A percentile compares a stretch with the other conserved stretches of the same genome.
These are phyloP conservation scores for Vitis hybrid DNA, from an alignment of 177 flowering plant species.

Conservation along the genomic window DNA sequence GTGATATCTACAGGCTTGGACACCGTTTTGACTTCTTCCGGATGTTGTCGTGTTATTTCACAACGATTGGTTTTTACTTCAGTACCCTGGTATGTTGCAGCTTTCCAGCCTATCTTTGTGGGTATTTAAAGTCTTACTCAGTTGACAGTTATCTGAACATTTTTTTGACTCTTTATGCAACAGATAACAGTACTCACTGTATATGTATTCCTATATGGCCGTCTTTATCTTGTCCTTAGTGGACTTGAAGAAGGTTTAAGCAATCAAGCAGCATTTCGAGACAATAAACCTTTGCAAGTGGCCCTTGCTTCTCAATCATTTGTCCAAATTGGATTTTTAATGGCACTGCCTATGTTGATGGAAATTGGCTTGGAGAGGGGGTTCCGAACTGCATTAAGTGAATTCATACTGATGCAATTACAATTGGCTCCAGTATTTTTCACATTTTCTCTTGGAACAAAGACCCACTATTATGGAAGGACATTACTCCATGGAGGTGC, in stretches of 20 bases:
- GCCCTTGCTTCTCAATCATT: constrained; percentile 98
- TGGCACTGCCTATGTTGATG: constrained; percentile 99
- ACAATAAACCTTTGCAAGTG: constrained; percentile 84
- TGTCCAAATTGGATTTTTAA: constrained; percentile 89
- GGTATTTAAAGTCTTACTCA: neutral
- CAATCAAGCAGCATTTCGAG: constrained; percentile 53
- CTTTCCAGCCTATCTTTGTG: neutral
- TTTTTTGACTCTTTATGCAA: constrained; percentile 7
- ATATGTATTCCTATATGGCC: constrained; percentile 91
- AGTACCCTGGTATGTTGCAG: constrained; percentile 68
- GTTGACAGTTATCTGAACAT: neutral
- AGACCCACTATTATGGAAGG: constrained; percentile 94
- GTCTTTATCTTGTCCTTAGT: constrained; percentile 94
- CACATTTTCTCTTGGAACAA: constrained; percentile 96
- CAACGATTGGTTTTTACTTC: constrained; percentile 89
- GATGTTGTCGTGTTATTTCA: constrained; percentile 94
- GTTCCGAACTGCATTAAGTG: constrained; percentile 88
- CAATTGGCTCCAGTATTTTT: constrained; percentile 96
- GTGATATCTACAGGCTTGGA: constrained; percentile 93
- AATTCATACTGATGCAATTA: constrained; percentile 89
- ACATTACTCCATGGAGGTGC: constrained; percentile 98
- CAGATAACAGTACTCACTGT: constrained; percentile 95
- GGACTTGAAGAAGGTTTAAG: constrained; percentile 79
- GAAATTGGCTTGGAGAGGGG: constrained; percentile 96
- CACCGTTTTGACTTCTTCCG: constrained; percentile 97